Base-by-base conservation (phyloP, 257 asterid species). In the Penstemon newberryi region DNA sequence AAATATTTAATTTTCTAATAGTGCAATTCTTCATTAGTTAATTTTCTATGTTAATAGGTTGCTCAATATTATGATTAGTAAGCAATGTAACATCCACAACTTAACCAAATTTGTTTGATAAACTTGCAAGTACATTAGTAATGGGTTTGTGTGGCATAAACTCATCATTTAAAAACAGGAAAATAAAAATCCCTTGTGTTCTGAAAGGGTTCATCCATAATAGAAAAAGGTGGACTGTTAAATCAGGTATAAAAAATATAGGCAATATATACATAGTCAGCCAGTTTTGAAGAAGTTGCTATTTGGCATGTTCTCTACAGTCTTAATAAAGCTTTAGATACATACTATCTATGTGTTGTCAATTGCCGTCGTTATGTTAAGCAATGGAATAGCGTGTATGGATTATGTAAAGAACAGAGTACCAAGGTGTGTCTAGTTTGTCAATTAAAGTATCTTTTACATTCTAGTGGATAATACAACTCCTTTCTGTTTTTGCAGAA, bases 401-500 rank as follows among this genome's bases (percentile, higher is more conserved):
- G 38, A 50, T 42, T 43, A 25, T 25, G 33, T 25, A 25, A 25
- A 25, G 33, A 25, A 25, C 33, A 25, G 33, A 25, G 33, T 25
- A 25, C 33, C 33, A 25, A 18, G 49, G 11, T 40, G 12, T 60
- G 5, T 25, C 44, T 15, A 8, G 39, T 18, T 8, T 66, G 45
- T 47, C n/a, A 7, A 5, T n/a, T 56, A 44, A 58, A 50, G 13
- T 60, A 42, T 33, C 37, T 4, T 7, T 56, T 60, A 60, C 45
- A 19, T 47, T 51, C 18, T 2, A 6, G 41, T 53, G 40, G n/a
- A 38, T 72, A 36, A 63, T 56, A 5, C 37, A 9, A 10, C 44
- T 51, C 56, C 61, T 60, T 12, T 75, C 9, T 63, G 33, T 25
- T 25, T 33, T 53, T 84, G 90, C 96, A 94, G 97, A 83, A 74